Base-by-base conservation (phyloP, 805 yeast genomes). In the Ogataea parapolymorpha region DNA sequence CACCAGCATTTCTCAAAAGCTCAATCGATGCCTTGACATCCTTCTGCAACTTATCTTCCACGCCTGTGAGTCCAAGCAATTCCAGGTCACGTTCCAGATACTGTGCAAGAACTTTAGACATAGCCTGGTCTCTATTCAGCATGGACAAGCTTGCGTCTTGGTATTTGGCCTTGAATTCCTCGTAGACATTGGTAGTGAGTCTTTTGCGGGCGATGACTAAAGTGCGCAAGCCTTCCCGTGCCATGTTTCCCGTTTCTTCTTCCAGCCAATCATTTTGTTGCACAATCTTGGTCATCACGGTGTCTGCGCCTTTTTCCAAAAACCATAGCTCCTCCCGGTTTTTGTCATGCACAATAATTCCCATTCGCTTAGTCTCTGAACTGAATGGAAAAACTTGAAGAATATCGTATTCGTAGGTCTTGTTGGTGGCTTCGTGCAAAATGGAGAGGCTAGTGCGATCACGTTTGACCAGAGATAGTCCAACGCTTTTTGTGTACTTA, bases 171-270 rank as follows among this genome's bases (percentile, higher is more conserved):
- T 73, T 70, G 57, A 93, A 93, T 9, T 75, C 76, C 23, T 79
- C 79, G 56, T 78, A 86, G 1, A 70, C 49, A 37, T 74, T 71
- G 9, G 57, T 54, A 5, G 74, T 68, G 32, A 93, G 63, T 55
- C 74, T 80, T 64, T 87, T 89, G 44, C 95, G 75, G n/a, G 90
- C 98, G 50, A 93, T 80, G 2, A 93, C 99, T 52, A 93, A 73
- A 0, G 99, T 93, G 58, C 99, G 78, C 48, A 93, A 72, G 13
- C 99, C 99, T 66, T 93, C 99, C 47, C 99, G 80, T 1, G 99
- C 98, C 97, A 93, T 89, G 55, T 93, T 93, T 14, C 89, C 82
- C 0, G 96, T 88, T 63, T 93, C 99, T 66, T 93, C 99, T 44
- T 95, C 99, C 18, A 93, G 67, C 99, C 99, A 93, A 59, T 91